Conservation (phyloP, 1,284 basidiomycete species). For the Meira miltonrushii region DNA sequence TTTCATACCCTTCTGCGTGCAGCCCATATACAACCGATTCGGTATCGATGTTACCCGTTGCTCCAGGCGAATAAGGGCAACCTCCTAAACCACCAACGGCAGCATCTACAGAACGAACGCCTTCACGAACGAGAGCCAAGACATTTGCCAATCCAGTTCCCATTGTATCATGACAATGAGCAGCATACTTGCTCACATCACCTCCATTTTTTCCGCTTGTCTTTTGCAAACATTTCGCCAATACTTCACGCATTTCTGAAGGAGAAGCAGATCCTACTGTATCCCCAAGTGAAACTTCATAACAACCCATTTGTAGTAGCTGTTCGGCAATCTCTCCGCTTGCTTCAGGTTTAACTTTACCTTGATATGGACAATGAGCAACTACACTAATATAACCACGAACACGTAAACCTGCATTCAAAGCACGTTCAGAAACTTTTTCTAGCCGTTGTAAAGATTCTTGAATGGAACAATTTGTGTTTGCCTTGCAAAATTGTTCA, state of each 20-base stretch:
- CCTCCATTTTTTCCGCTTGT: too few relatives aligned
- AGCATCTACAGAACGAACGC: conserved; percentile 58
- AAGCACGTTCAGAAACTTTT: conserved; percentile 64
- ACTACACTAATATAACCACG: conserved; percentile 78
- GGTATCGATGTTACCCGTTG: conserved; percentile 48
- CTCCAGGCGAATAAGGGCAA: conserved; percentile 87
- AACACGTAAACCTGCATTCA: conserved; percentile 65
- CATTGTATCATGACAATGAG: conserved; percentile 84
- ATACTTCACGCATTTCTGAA: conserved; percentile 62
- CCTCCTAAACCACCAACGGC: conserved; percentile 84
- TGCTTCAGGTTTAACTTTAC: conserved; percentile 64
- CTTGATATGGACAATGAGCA: conserved; percentile 74
- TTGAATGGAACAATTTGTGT: conserved; percentile 71
- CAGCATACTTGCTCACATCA: conserved; percentile 53
- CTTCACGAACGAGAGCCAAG: conserved; percentile 54
- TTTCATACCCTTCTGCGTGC: conserved; percentile 65
- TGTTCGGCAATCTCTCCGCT: conserved; percentile 69
- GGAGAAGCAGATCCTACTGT: conserved; percentile 85
- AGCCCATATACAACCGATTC: conserved; percentile 77
- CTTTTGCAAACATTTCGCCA: conserved; percentile 60
- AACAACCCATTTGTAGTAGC: conserved; percentile 83
- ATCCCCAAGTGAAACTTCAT: conserved; percentile 85
- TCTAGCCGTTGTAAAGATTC: conserved; percentile 68
- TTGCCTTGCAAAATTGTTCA: conserved; percentile 74
- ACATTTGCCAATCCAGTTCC: conserved; percentile 65